Base-by-base conservation (phyloP, 192 early-diverging fungal species). In the Chytriomyces sp. region DNA sequence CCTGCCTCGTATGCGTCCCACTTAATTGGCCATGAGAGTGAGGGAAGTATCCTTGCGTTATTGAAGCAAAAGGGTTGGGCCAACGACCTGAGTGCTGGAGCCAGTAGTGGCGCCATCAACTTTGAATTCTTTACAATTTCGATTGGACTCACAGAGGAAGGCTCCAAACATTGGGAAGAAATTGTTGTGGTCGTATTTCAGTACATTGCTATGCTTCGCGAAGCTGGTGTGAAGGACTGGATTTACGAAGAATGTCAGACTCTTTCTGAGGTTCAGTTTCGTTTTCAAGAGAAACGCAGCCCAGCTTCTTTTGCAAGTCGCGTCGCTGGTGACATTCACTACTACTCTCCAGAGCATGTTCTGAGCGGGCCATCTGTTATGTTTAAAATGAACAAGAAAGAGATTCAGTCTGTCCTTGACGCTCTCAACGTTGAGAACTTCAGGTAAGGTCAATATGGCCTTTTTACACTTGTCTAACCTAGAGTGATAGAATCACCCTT, bases 1-100 rank as follows among this genome's bases (percentile, higher is more conserved):
- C 92, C 95, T 31, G 83, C 84, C 5, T 68, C 84, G 12, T 98
- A 98, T 77, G 64, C 93, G 39, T 89, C 91, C 14, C 94, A 95
- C 75, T 84, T 98, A 55, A 89, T 99, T 73, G 95, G 96, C 0
- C 94, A 96, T 79, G 95, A 98, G 77, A 91, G 91, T 39, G 80
- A 81, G 37, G 97, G 97, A 8, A 96, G 95, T 7, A 80, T 98
- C 52, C 78, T 96, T 26, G 92, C 92, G 3, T 73, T 89, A 31
- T 79, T 99, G 36, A 98, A 96, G 73, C 85, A 90, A 71, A 89
- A 91, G 60, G 74, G 95, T 2, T 99, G 97, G 97, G 94, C 93
- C 1, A 88, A 91, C 39, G 84, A 84, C 37, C 78, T 95, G 40
- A 83, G 85, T 14, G 91, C 89, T 0, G 91, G 93, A 28, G 72